Conservation (phyloP, 2,329 filamentous ascomycete species). For the Magnaporthiopsis poae region DNA sequence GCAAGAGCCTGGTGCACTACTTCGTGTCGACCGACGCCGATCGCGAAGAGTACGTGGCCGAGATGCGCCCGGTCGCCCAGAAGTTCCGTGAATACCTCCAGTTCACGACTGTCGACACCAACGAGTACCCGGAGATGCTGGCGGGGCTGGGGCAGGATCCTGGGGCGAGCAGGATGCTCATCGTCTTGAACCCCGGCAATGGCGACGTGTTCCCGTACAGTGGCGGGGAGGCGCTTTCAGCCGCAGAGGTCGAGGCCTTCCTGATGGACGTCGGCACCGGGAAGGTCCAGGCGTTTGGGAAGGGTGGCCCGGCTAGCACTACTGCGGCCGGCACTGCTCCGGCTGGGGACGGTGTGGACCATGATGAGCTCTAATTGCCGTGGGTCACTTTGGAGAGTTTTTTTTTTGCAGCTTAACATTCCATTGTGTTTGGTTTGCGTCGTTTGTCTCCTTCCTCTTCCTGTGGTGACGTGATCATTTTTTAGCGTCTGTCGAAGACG, state of each 20-base stretch:
- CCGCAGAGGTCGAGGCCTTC: slow-evolving; percentile 30
- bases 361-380: background rate
- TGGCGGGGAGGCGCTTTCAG: slow-evolving; percentile 19
- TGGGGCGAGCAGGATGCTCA: slow-evolving; percentile 23
- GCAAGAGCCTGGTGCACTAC: slow-evolving; percentile 23
- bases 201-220: slow-evolving; percentile 34
- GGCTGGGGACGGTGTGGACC: too few relatives aligned
- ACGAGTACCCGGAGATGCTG: slow-evolving; percentile 35
- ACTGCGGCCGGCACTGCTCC: background rate
- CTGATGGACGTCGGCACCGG: slow-evolving; percentile 35
- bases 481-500: too few relatives aligned
- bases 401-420: too few relatives aligned
- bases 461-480: too few relatives aligned
- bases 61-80: slow-evolving; percentile 31
- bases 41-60: slow-evolving; percentile 24
- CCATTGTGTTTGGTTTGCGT: too few relatives aligned
- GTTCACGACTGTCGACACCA: slow-evolving; percentile 37
- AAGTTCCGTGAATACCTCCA: slow-evolving; percentile 36
- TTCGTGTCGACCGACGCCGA: slow-evolving; percentile 23
- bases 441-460: too few relatives aligned
- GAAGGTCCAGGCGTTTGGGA: slow-evolving; percentile 28
- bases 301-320: background rate
- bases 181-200: slow-evolving; percentile 34
- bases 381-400: too few relatives aligned
- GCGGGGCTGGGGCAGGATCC: slow-evolving; percentile 27